Conservation (phyloP, 2,329 filamentous ascomycete species). For the Pseudogymnoascus sp. region DNA sequence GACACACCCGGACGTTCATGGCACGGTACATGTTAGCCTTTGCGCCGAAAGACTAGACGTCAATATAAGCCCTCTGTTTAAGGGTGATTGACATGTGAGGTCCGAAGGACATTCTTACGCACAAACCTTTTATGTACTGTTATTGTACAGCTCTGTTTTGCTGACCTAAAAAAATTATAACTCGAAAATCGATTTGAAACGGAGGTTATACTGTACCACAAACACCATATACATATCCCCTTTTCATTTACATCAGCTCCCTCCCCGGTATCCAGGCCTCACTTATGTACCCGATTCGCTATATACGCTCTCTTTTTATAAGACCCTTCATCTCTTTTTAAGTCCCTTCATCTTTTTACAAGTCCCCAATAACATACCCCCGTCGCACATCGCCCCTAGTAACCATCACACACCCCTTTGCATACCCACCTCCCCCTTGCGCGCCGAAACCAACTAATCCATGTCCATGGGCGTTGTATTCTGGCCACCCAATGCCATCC, state of each 20-base stretch:
- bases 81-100: neutral
- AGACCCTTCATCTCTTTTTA: neutral
- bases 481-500: neutral
- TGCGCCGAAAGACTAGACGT: neutral
- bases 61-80: neutral
- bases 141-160: neutral
- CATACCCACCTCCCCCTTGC: neutral
- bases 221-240: neutral
- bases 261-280: neutral
- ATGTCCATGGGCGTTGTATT: neutral
- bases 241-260: neutral
- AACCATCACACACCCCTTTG: neutral
- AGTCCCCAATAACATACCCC: neutral
- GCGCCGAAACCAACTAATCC: neutral
- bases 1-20: neutral
- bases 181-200: neutral
- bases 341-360: neutral
- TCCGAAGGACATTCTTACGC: neutral
- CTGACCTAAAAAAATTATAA: neutral
- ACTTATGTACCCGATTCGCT: neutral
- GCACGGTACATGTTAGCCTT: neutral
- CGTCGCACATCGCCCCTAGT: too few species aligned
- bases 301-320: neutral
- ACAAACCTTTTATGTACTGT: neutral
- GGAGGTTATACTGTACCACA: neutral